These are phyloP conservation scores for Talaromyces piceae DNA, from an alignment of 2,329 filamentous ascomycete genomes.

Conservation along the genomic window DNA sequence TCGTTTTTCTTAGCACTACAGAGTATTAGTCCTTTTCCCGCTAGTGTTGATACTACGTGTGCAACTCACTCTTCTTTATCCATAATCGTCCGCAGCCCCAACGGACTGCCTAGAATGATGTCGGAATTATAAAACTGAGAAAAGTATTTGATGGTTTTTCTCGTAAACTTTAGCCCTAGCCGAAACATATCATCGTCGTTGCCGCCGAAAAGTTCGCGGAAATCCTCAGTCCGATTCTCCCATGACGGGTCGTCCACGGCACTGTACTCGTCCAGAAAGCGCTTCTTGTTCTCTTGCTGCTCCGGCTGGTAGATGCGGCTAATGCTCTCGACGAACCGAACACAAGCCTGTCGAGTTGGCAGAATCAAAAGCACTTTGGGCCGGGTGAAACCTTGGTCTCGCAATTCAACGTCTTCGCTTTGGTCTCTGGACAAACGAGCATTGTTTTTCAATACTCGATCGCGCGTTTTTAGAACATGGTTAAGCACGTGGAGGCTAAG, in stretches of 20 bases:
- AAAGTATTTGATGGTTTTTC: slow-evolving; percentile 93
- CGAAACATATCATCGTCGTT: slow-evolving; percentile 98
- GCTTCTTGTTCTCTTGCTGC: slow-evolving; percentile 89
- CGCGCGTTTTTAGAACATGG: slow-evolving; percentile 87
- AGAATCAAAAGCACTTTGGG: slow-evolving; percentile 88
- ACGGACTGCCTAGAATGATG: slow-evolving; percentile 82
- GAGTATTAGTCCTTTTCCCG: slow-evolving; percentile 35
- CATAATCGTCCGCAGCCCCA: slow-evolving; percentile 85
- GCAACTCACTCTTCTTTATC: slow-evolving; percentile 60
- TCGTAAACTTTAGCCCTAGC: slow-evolving; percentile 90
- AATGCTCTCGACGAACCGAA: slow-evolving; percentile 69
- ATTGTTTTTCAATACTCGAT: slow-evolving; percentile 88
- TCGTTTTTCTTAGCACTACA: slow-evolving; percentile 59
- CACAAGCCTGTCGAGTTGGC: slow-evolving; percentile 80
- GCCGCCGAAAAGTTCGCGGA: slow-evolving; percentile 79
- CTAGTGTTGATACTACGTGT: slow-evolving; percentile 12
- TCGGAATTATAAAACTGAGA: slow-evolving; percentile 94
- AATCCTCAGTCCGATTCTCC: slow-evolving; percentile 73
- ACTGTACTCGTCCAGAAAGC: slow-evolving; percentile 78
- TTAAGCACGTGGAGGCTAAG: slow-evolving; percentile 80
- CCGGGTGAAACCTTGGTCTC: slow-evolving; percentile 91
- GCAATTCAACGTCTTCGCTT: slow-evolving; percentile 62
- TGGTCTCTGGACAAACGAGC: slow-evolving; percentile 63
- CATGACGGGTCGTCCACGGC: slow-evolving; percentile 62
- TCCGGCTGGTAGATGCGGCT: slow-evolving; percentile 70